These are phyloP conservation scores for Yamadazyma conglobata DNA, from an alignment of 1,139 yeast species.

Conservation along the genomic window DNA sequence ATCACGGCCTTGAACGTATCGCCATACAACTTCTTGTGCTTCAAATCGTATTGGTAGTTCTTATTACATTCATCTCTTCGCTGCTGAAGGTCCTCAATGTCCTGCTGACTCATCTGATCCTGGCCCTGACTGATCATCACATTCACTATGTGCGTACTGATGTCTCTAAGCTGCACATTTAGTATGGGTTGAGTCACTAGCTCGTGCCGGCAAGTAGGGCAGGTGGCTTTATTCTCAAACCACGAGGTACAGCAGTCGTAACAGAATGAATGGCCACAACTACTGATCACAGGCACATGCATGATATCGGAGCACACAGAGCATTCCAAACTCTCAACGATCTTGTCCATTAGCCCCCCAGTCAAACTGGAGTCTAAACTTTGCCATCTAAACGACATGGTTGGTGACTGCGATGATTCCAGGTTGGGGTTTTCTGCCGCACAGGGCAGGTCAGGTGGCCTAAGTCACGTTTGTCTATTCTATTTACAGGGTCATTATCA, in stretches of 20 bases:
- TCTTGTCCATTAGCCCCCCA: slow-evolving; percentile 5
- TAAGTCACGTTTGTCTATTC: slow-evolving; percentile 2
- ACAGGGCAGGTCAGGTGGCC: too few relatives aligned
- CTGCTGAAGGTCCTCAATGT: slow-evolving; percentile 18
- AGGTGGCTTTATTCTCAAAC: slow-evolving; percentile 46
- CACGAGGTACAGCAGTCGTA: slow-evolving; percentile 49
- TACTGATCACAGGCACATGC: slow-evolving; percentile 40
- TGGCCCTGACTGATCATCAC: slow-evolving; percentile 25
- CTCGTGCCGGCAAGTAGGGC: slow-evolving; percentile 54
- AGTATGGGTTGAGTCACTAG: slow-evolving; percentile 42
- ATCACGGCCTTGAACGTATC: slow-evolving; percentile 48
- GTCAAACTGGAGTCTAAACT: slow-evolving; percentile 7
- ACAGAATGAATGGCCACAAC: slow-evolving; percentile 47
- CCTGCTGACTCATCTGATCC: slow-evolving; percentile 14
- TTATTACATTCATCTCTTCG: slow-evolving; percentile 23
- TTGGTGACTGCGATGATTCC: too few relatives aligned
- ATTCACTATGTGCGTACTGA: slow-evolving; percentile 30
- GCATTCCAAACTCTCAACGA: slow-evolving; percentile 31
- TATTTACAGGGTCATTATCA: slow-evolving; percentile 6
- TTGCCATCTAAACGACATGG: slow-evolving; percentile 3
- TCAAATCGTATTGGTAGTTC: slow-evolving; percentile 38
- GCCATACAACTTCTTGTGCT: slow-evolving; percentile 39
- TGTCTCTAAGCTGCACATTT: slow-evolving; percentile 41
- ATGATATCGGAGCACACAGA: slow-evolving; percentile 43
- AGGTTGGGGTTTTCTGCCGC: too few relatives aligned